phyloP scores from a whole-genome alignment of 2,329 filamentous ascomycete genomes.

The Penicillium palitans region DNA sequence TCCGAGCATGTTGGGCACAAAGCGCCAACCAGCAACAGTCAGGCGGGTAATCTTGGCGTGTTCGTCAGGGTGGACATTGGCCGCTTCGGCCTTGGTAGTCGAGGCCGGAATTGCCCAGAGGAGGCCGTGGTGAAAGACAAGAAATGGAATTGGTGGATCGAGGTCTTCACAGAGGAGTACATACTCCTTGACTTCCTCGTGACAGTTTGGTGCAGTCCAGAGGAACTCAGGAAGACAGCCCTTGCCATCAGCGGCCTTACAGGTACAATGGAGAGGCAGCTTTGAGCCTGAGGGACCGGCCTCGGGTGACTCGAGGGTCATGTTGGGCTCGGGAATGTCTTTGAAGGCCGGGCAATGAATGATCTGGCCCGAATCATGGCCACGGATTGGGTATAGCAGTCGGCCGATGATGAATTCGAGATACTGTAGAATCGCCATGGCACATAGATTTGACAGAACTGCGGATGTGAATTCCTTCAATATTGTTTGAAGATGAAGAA shows the following conservation, averaged over 20 bases:
- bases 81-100: conserved; percentile 14
- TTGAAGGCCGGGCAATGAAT: conserved; percentile 26
- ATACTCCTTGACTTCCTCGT: conserved; percentile 25
- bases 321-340: conserved; percentile 24
- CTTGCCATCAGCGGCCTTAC: conserved; percentile 22
- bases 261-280: conserved; percentile 25
- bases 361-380: conserved; percentile 29
- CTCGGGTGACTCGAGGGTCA: conserved; percentile 26
- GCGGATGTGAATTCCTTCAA: not conserved
- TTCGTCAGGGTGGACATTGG: conserved; percentile 18
- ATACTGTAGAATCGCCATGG: conserved; percentile 13
- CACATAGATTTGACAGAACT: not conserved
- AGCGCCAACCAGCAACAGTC: conserved; percentile 32
- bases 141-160: conserved; percentile 30
- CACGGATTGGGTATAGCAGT: conserved; percentile 27
- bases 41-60: conserved; percentile 12
- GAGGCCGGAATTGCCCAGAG: conserved; percentile 34
- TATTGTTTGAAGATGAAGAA: not conserved
- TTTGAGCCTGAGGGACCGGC: conserved; percentile 27
- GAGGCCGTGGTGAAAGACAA: conserved; percentile 32
- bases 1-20: conserved; percentile 28
- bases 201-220: conserved; percentile 24
- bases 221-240: conserved; percentile 26
- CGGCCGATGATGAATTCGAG: conserved; percentile 24
- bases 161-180: conserved; percentile 35